phyloP scores from a whole-genome alignment of 2,329 filamentous ascomycete species.

The Aspergillus sp. region DNA sequence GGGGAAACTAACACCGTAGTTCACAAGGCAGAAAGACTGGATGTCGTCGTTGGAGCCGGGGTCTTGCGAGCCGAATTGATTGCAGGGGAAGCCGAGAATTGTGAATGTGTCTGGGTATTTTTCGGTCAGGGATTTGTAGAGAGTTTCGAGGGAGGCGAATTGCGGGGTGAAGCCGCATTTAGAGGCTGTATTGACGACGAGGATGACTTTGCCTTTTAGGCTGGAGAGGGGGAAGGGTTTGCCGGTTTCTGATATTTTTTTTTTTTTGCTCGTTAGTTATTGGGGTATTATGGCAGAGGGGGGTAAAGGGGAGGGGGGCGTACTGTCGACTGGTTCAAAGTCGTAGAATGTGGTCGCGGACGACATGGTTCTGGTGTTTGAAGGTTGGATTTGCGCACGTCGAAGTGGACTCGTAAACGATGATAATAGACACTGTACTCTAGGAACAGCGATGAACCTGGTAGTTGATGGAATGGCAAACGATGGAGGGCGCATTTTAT shows the following conservation, averaged over 20 bases:
- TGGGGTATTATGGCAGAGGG: not conserved
- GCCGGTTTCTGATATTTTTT: constrained; percentile 68
- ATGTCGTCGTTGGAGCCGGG: constrained; percentile 76
- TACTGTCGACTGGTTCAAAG: constrained; percentile 54
- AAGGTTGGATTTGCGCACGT: not conserved
- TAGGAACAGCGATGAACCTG: no score
- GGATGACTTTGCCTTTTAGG: constrained; percentile 85
- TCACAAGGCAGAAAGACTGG: constrained; percentile 79
- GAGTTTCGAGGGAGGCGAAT: constrained; percentile 80
- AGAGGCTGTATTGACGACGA: constrained; percentile 95
- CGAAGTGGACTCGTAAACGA: not conserved
- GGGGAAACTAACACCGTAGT: constrained; percentile 91
- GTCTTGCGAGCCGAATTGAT: constrained; percentile 91
- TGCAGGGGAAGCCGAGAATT: constrained; percentile 95
- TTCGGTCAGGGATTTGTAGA: constrained; percentile 71
- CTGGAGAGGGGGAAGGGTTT: constrained; percentile 60
- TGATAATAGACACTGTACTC: not conserved
- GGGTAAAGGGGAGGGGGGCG: constrained; percentile 17
- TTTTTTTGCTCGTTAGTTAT: not conserved
- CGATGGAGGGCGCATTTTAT: no score
- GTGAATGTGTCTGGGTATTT: constrained; percentile 69
- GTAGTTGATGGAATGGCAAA: no score
- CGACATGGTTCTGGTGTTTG: constrained; percentile 41
- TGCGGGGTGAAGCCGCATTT: constrained; percentile 99
- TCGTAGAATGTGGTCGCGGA: constrained; percentile 55